Evolutionary conservation across 106 monocot species (phyloP), one percentile per base, ranked within the genome.

Genomic region (Iris macrosiphon): DNA sequence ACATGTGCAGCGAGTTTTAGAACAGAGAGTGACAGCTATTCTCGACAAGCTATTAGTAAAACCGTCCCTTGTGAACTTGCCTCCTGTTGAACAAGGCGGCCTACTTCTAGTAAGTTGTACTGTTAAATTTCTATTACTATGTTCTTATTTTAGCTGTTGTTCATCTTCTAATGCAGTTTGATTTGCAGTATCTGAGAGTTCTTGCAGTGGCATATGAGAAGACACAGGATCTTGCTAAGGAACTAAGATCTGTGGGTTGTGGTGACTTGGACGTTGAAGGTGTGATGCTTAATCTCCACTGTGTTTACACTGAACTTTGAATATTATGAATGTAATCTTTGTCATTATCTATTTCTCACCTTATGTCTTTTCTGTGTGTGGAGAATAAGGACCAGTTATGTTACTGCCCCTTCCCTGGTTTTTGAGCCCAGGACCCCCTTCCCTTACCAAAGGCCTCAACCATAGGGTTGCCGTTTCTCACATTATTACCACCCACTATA

Each of bases 241-340:
- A 92, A 27, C 66, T 99, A 48, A 74, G 69, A 66, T 55, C 91
- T 72, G 80, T 92, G 23, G 89, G 96, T 17, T 99, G 91, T 72
- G 98, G 98, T 59, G 98, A 99, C 37, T 81, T 99, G 68, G 98
- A 99, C 62, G 72, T 84, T 79, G 98, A 99, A 77, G 98, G 98
- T 99, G 78, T n/a, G n/a, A n/a, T n/a, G n/a, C n/a, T n/a, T n/a
- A n/a, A n/a, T n/a, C n/a, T n/a, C n/a, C n/a, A n/a, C n/a, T n/a
- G n/a, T n/a, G n/a, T n/a, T n/a, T n/a, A n/a, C n/a, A n/a, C n/a
- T n/a, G n/a, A n/a, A n/a, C n/a, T n/a, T n/a, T n/a, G n/a, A n/a
- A n/a, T n/a, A n/a, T n/a, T n/a, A n/a, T n/a, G n/a, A n/a, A n/a
- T n/a, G n/a, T n/a, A n/a, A n/a, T n/a, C n/a, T n/a, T n/a, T n/a